These are phyloP conservation scores for Paramecium caudatum DNA, from an alignment of 73 alveolate genomes.

Conservation along the genomic window DNA sequence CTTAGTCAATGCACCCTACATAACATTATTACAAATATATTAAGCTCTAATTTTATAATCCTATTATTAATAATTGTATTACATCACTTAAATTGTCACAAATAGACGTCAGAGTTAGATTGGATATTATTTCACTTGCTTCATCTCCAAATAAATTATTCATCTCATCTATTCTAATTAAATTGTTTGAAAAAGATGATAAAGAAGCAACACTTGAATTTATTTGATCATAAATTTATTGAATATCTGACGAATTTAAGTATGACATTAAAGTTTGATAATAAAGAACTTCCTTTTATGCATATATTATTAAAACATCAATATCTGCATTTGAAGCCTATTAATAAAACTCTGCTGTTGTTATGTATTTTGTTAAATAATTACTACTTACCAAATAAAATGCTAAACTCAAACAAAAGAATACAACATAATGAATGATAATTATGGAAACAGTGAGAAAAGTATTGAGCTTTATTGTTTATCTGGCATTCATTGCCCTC, in stretches of 20 bases:
- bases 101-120: background rate
- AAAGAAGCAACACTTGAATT: background rate
- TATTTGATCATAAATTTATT: background rate
- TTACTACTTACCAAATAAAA: background rate
- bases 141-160: background rate
- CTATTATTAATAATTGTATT: background rate
- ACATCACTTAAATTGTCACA: slow-evolving; percentile 53
- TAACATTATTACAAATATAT: background rate
- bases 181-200: background rate
- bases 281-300: slow-evolving; percentile 18
- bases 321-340: slow-evolving; percentile 3
- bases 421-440: background rate
- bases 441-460: background rate
- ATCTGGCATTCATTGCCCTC: background rate
- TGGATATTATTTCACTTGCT: background rate
- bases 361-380: background rate
- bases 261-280: background rate
- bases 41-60: background rate
- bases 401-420: background rate
- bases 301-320: background rate
- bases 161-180: background rate
- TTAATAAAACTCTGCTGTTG: background rate
- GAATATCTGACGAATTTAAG: slow-evolving; percentile 1
- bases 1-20: background rate
- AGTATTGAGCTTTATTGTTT: background rate